A percentile compares a stretch with the other conserved stretches of the same genome.
Conservation (phyloP, 805 yeast genomes). For the Kregervanrija fluxuum region DNA sequence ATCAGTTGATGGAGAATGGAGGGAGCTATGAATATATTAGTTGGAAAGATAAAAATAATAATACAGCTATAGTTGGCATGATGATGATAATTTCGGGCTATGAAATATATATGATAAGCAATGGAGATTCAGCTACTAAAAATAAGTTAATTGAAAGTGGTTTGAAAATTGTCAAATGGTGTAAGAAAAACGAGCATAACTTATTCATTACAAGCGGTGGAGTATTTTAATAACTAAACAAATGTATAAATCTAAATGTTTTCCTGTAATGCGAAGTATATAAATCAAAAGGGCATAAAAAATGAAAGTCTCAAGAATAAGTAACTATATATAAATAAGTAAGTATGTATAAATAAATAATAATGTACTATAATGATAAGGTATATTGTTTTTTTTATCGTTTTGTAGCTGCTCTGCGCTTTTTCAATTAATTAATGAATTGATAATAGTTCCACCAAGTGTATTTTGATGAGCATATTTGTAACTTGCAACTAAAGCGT, state of each 20-base stretch:
- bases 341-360: not conserved
- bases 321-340: not conserved
- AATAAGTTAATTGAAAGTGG: constrained; percentile 55
- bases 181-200: constrained; percentile 60
- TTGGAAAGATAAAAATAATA: constrained; percentile 22
- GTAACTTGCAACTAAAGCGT: constrained; percentile 53
- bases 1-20: constrained; percentile 3
- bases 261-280: not conserved
- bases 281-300: not conserved
- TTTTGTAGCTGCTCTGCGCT: too few species aligned
- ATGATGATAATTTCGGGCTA: constrained; percentile 32
- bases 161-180: constrained; percentile 65
- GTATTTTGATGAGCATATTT: constrained; percentile 33
- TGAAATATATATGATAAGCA: constrained; percentile 54
- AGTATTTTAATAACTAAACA: constrained; percentile 33
- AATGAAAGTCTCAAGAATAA: not conserved
- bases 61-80: constrained; percentile 17
- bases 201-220: constrained; percentile 74
- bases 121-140: constrained; percentile 48
- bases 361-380: not conserved
- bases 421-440: too few species aligned
- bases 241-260: not conserved
- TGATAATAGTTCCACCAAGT: constrained; percentile 1
- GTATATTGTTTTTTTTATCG: too few species aligned
- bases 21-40: constrained; percentile 19